These are phyloP conservation scores for Drosera spatulata DNA, from an alignment of 179 eudicot genomes.

Conservation along the genomic window DNA sequence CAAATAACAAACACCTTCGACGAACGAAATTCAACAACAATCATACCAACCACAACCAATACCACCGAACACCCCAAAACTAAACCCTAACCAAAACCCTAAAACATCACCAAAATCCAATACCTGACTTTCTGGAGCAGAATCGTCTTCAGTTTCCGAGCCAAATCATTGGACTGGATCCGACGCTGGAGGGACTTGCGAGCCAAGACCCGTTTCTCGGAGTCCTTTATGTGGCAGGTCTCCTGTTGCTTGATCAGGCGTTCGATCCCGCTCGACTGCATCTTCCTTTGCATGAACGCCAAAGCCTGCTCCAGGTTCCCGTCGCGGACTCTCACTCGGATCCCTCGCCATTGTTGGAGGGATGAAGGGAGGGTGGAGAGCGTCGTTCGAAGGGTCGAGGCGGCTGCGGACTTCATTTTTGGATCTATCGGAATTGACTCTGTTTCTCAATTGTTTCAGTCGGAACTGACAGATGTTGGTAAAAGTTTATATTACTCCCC, in stretches of 20 bases:
- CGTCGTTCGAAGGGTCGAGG: too few relatives aligned
- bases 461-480: too few relatives aligned
- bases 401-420: too few relatives aligned
- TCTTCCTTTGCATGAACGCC: constrained; percentile 51
- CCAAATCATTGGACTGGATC: constrained; percentile 52
- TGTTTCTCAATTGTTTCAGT: too few relatives aligned
- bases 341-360: constrained; percentile 67
- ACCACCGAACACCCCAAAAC: too few relatives aligned
- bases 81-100: too few relatives aligned
- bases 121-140: constrained; percentile 86
- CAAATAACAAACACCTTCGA: too few relatives aligned
- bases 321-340: constrained; percentile 46
- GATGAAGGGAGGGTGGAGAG: constrained; percentile 4
- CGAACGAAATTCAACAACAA: too few relatives aligned
- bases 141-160: constrained; percentile 63
- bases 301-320: constrained; percentile 66
- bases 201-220: constrained; percentile 74
- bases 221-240: constrained; percentile 62
- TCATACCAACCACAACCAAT: too few relatives aligned
- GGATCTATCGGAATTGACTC: too few relatives aligned
- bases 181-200: constrained; percentile 44
- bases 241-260: constrained; percentile 50
- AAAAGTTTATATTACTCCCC: too few relatives aligned
- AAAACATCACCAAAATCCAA: neutral
- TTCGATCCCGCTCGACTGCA: constrained; percentile 73